Base-by-base conservation (phyloP, 208 protist species). In the Leishmania tropica region DNA sequence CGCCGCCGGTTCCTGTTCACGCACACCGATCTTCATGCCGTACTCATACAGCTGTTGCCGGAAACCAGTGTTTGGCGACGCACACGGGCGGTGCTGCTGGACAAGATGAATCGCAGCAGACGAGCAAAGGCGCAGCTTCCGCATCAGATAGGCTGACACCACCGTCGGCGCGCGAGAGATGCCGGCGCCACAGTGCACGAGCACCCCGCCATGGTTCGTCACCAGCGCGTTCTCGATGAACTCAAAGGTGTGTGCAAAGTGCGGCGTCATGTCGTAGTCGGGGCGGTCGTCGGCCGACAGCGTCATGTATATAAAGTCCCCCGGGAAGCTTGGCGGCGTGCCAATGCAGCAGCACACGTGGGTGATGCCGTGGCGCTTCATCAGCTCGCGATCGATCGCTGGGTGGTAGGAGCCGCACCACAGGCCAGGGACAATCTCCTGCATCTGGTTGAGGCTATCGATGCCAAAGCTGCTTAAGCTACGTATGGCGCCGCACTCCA, bases 121-220 rank as follows among this genome's bases (percentile, higher is more conserved):
- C 13, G 93, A 85, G 35, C 80, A 75, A n/a, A 97, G 42, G 24
- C 87, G 76, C 53, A 96, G 75, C 82, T 94, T 95, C 28, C 87
- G 85, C 24, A 97, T 94, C 19, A 97, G 76, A 86, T 96, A 96
- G 21, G 94, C 89, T 0, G 89, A 87, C 1, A 91, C 87, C 82
- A 96, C 85, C 40, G 90, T 94, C 37, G 94, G 91, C 8, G 92
- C 93, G 47, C 94, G 90, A 2, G 93, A 96, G 75, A 97, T 97
- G 62, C 93, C 94, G 5, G 92, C 93, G 0, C 93, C 94, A 75
- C 94, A 97, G 79, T 97, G 94, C 70, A 97, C 92, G 10, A 96
- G 84, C 31, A 97, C 92, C 0, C 73, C 87, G 11, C 87, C 89
- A 53, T 86, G 84, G n/a, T 67, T 54, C 56, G 83, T 80, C 21